Conservation (phyloP, 257 asterid genomes). For the Solanum bukasovii region DNA sequence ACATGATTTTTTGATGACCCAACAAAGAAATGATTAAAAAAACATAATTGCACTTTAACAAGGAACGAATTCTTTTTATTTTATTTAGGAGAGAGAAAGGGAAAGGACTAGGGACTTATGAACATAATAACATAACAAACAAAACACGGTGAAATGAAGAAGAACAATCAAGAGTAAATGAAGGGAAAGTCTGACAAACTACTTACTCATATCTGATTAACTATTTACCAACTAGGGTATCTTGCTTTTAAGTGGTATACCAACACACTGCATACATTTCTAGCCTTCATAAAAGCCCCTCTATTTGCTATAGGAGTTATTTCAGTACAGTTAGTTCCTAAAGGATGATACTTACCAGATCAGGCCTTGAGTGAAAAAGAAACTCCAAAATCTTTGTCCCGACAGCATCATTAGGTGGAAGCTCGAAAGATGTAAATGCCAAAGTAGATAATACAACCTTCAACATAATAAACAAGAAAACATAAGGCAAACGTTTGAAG, state of each 20-base stretch:
- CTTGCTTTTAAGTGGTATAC: not conserved
- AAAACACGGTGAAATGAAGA: not conserved
- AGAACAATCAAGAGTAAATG: not conserved
- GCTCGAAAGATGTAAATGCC: conserved; percentile 96
- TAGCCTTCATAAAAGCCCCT: not conserved
- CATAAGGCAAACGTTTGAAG: not conserved
- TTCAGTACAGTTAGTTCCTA: not conserved
- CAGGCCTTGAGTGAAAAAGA: conserved; percentile 92
- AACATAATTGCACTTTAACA: not conserved
- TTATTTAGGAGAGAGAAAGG: not conserved
- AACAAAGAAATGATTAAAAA: not conserved
- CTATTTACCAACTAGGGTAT: not conserved
- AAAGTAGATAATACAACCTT: conserved; percentile 88
- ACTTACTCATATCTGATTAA: not conserved
- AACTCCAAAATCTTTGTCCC: conserved; percentile 88
- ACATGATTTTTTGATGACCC: no score
- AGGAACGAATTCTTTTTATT: not conserved
- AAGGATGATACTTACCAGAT: conserved; percentile 56
- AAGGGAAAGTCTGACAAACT: not conserved
- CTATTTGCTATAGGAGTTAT: not conserved
- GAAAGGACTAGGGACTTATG: not conserved
- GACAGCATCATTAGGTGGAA: conserved; percentile 89
- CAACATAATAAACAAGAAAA: conserved; percentile 13
- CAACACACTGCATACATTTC: not conserved
- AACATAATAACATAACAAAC: not conserved